Evolutionary conservation across 225 moss, liverwort and hornwort species (phyloP), one percentile per base, ranked within the genome.

Genomic region (Polytrichum commune): DNA sequence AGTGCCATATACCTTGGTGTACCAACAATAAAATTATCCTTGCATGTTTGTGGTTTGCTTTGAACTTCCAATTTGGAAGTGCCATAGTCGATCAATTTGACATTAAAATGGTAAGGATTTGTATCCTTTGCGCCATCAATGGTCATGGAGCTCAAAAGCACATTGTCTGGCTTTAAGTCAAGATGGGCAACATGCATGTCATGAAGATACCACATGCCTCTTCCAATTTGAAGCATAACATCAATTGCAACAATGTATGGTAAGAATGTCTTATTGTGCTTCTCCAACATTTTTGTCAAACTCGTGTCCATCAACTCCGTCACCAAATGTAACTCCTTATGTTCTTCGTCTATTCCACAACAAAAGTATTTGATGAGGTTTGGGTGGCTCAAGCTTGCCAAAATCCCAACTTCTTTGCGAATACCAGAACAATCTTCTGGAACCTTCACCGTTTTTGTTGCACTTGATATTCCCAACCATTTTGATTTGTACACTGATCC

Each of bases 141-240:
- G 1, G 26, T 70, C 28, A 60, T 28, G 7, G 55, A 64, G 22
- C 28, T 64, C 23, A 81, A 25, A 6, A 85, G 70, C 23, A 79
- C 61, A 67, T 79, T 85, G 0, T 63, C 19, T 19, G 85, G 85
- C 55, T 79, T 74, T 29, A 82, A 78, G 58, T 65, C 76, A 27
- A 76, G 73, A 63, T 81, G 78, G 0, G 78, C 78, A 16, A 85
- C 55, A 22, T 62, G 66, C 5, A 74, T 73, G 76, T 82, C 81
- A 8, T 85, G 81, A 10, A 85, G 81, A 60, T 85, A 85, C 60
- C 85, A 81, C 76, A 85, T 63, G 19, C 81, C 79, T 18, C 70
- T 78, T 53, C 78, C 81, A 8, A 85, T 82, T 65, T 85, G 85
- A 27, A 79, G 73, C 73, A 85, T 64, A 23, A 82, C 62, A 55